These are phyloP conservation scores for Fusarium liriodendri DNA, from an alignment of 2,329 filamentous ascomycete species.

Conservation along the genomic window DNA sequence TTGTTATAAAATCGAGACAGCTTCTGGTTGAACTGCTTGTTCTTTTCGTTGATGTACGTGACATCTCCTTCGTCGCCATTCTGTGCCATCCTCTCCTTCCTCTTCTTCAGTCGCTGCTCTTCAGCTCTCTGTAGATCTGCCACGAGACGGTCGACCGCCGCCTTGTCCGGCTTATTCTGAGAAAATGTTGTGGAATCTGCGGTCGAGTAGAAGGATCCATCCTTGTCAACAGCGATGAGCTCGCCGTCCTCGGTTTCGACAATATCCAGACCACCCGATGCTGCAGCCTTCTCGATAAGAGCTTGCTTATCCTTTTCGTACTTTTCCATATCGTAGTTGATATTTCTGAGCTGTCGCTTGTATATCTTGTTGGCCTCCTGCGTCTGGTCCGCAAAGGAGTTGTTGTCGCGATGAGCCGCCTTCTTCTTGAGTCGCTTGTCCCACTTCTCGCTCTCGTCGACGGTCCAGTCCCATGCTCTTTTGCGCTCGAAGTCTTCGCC, in stretches of 20 bases:
- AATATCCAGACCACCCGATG: constrained; percentile 87
- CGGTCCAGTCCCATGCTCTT: constrained; percentile 98
- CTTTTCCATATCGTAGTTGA: constrained; percentile 81
- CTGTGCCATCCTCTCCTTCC: constrained; percentile 80
- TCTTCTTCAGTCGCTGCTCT: constrained; percentile 86
- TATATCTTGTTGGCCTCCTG: constrained; percentile 93
- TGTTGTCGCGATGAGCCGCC: constrained; percentile 81
- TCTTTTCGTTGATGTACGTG: constrained; percentile 99
- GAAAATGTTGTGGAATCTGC: constrained; percentile 84
- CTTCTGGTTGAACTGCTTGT: constrained; percentile 99
- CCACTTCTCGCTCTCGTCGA: constrained; percentile 95
- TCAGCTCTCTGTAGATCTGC: constrained; percentile 89
- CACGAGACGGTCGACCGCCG: constrained; percentile 88
- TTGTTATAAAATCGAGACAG: constrained; percentile 96
- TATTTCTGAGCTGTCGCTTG: constrained; percentile 85
- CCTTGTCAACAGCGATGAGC: constrained; percentile 91
- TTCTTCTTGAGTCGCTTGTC: constrained; percentile 92
- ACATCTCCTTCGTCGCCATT: constrained; percentile 90
- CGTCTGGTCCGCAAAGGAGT: constrained; percentile 89
- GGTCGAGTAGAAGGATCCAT: constrained; percentile 91
- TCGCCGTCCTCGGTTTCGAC: constrained; percentile 96
- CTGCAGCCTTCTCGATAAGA: constrained; percentile 86
- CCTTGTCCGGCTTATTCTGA: constrained; percentile 87
- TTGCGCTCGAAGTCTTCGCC: constrained; percentile 98
- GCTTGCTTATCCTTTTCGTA: constrained; percentile 90